Evolutionary conservation across 352 stramenopile genomes (phyloP), one percentile per base, ranked within the genome.

Genomic region (Aphanomyces euteiches): DNA sequence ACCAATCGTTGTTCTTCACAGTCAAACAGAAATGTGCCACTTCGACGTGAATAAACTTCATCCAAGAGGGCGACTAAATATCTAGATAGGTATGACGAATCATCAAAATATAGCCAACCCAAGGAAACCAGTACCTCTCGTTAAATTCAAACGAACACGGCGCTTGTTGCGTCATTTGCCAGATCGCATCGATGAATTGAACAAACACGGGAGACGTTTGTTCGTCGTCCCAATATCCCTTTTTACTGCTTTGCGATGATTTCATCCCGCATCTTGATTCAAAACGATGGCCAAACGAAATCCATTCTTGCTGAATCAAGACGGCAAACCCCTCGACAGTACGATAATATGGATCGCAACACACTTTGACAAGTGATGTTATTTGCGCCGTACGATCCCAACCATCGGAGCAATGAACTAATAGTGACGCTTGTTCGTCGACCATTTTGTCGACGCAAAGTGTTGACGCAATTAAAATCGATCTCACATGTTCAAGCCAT

Each of bases 361-460:
- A 90, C 0, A 99, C 72, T 78, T 99, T 97, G 3, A 96, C 93
- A 34, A 99, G 74, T 4, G 89, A 89, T 7, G 85, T 87, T 28
- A 99, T 96, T 81, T 99, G 96, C 0, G 94, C 92, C 4, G 98
- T 99, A 19, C 98, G 85, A 81, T 99, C 98, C 98, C 98, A 99
- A 12, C 97, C 97, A 74, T 99, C 96, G 34, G 90, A 98, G 77
- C 98, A 99, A 75, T 99, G 97, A n/a, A 99, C 84, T 48, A 99
- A 75, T 12, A 99, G 86, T 43, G 96, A 97, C 4, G 93, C 90
- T 15, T 86, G 84, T 76, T 99, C 84, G 2, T 90, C 77, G 3
- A 80, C 78, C 2, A 95, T 72, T 66, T 94, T 90, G 12, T 91
- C 83, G 19, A 99, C 87, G 70, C 98, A 97, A 41, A 83, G 82